Conservation (phyloP, 768 basidiomycete species). For the Kwoniella newhampshirensis region DNA sequence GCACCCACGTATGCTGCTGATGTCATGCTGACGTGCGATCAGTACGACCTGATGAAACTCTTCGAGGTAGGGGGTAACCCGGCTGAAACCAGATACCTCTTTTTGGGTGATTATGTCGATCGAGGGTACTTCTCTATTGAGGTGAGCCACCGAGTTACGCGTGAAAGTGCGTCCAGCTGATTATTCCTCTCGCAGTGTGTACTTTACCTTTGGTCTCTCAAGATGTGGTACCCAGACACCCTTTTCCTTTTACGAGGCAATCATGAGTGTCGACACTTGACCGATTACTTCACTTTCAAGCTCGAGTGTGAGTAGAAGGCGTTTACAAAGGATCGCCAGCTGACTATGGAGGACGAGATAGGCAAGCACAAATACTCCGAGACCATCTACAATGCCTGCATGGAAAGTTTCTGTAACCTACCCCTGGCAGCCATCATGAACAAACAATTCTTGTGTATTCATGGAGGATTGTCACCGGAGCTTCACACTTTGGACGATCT, state of each 20-base stretch:
- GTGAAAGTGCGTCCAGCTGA: not conserved
- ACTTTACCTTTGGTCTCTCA: conserved; percentile 93
- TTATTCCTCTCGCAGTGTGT: conserved; percentile 68
- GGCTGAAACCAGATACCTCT: conserved; percentile 88
- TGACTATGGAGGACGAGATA: conserved; percentile 50
- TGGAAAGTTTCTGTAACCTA: conserved; percentile 94
- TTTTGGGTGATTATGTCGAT: conserved; percentile 91
- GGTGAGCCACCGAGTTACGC: conserved; percentile 56
- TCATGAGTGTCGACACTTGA: conserved; percentile 97
- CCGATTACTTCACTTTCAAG: conserved; percentile 99
- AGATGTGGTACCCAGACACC: conserved; percentile 99
- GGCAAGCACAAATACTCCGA: conserved; percentile 99
- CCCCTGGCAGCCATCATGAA: conserved; percentile 98
- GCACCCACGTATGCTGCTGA: not conserved
- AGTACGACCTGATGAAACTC: conserved; percentile 94
- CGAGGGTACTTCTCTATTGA: conserved; percentile 92
- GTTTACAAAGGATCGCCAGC: not conserved
- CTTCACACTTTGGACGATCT: conserved; percentile 93
- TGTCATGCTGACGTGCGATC: conserved; percentile 9
- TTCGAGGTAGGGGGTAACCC: conserved; percentile 93
- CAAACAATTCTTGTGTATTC: conserved; percentile 98
- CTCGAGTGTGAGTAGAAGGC: conserved; percentile 83
- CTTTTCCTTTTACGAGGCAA: conserved; percentile 95
- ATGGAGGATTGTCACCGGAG: conserved; percentile 94
- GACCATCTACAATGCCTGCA: conserved; percentile 92